These are phyloP conservation scores for Trichocladium uniseriatum DNA, from an alignment of 495 filamentous ascomycete genomes.

Conservation along the genomic window DNA sequence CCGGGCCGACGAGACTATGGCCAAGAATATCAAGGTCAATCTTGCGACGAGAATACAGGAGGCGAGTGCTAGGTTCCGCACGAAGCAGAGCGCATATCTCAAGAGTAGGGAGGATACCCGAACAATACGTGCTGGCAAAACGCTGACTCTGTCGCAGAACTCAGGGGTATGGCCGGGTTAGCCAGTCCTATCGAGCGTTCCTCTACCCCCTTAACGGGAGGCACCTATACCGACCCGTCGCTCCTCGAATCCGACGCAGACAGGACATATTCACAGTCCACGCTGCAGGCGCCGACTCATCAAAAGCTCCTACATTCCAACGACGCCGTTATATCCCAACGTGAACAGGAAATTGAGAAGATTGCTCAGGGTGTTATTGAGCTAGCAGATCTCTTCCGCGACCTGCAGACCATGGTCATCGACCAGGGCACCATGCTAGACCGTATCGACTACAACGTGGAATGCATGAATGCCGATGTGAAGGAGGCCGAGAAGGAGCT, in stretches of 20 bases:
- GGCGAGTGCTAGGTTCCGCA: slow-evolving; percentile 82
- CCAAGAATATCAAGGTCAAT: slow-evolving; percentile 86
- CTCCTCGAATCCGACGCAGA: slow-evolving; percentile 85
- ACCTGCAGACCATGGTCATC: slow-evolving; percentile 92
- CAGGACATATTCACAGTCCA: slow-evolving; percentile 81
- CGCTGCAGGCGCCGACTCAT: slow-evolving; percentile 59
- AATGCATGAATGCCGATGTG: slow-evolving; percentile 80
- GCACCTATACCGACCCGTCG: slow-evolving; percentile 54
- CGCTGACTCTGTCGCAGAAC: slow-evolving; percentile 46
- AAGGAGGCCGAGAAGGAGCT: slow-evolving; percentile 90
- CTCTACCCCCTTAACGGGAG: slow-evolving; percentile 47
- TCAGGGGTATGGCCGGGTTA: slow-evolving; percentile 60
- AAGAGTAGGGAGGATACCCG: slow-evolving; percentile 54
- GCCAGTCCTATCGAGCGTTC: slow-evolving; percentile 40
- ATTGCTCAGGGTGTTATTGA: slow-evolving; percentile 98
- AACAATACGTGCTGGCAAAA: background rate
- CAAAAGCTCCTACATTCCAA: slow-evolving; percentile 64
- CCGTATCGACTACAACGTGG: slow-evolving; percentile 96
- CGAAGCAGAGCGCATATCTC: slow-evolving; percentile 93
- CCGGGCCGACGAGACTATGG: slow-evolving; percentile 86
- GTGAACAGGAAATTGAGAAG: slow-evolving; percentile 94
- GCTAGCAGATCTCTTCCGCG: slow-evolving; percentile 89
- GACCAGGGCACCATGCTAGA: slow-evolving; percentile 98
- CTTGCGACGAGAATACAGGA: slow-evolving; percentile 85
- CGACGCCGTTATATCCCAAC: slow-evolving; percentile 78